Conservation (phyloP, 2,329 filamentous ascomycete genomes). For the Lanzia echinophila region DNA sequence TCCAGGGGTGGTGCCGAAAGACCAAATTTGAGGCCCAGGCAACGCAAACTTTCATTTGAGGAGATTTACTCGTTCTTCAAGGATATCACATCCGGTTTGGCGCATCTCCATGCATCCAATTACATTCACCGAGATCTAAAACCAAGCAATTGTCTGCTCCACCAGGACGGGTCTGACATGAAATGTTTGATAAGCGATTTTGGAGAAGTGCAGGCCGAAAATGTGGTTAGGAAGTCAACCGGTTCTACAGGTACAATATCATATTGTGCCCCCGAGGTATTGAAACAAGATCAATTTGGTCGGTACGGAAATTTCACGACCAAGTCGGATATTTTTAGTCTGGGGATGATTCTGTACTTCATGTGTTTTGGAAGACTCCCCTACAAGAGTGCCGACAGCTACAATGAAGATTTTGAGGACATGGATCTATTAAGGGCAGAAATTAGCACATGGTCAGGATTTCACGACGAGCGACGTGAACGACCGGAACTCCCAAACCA, state of each 20-base stretch:
- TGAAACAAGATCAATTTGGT: conserved; percentile 62
- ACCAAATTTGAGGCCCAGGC: conserved; percentile 26
- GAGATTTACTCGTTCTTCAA: conserved; percentile 96
- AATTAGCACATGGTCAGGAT: conserved; percentile 81
- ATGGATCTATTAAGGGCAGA: conserved; percentile 78
- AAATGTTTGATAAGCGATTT: conserved; percentile 93
- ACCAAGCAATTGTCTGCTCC: conserved; percentile 88
- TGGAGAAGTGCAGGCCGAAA: conserved; percentile 86
- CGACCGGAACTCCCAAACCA: conserved; percentile 78
- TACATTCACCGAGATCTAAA: conserved; percentile 97
- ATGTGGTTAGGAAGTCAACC: conserved; percentile 76
- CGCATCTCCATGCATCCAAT: conserved; percentile 81
- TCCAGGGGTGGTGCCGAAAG: conserved; percentile 64
- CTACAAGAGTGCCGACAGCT: conserved; percentile 73
- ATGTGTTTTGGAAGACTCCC: conserved; percentile 90
- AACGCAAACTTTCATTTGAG: conserved; percentile 58
- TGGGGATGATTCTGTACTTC: conserved; percentile 98
- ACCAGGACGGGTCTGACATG: conserved; percentile 62
- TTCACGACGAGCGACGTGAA: conserved; percentile 67
- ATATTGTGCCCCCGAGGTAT: conserved; percentile 92
- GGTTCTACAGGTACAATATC: conserved; percentile 95
- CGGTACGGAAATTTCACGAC: conserved; percentile 88
- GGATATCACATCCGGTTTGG: conserved; percentile 86
- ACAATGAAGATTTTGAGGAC: conserved; percentile 89
- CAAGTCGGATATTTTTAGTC: conserved; percentile 96